Conservation (phyloP, 2,329 filamentous ascomycete species). For the Ascochyta fabae region DNA sequence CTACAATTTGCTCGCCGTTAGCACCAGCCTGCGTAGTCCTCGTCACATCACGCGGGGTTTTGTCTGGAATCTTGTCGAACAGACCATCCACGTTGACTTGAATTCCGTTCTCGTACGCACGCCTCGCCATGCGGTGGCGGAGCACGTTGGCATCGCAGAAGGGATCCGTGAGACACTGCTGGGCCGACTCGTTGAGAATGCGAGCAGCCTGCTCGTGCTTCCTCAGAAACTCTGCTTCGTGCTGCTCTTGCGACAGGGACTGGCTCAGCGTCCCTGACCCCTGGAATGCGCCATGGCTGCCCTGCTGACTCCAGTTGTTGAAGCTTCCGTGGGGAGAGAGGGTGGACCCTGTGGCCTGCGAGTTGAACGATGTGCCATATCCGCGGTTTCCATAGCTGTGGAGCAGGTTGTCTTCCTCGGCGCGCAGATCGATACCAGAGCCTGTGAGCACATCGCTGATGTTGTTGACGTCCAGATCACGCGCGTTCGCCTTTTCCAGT, state of each 20-base stretch:
- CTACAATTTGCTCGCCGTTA: slow-evolving; percentile 67
- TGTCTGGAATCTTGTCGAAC: slow-evolving; percentile 50
- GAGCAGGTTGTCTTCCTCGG: slow-evolving; percentile 83
- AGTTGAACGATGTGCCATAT: slow-evolving; percentile 55
- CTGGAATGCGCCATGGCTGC: slow-evolving; percentile 47
- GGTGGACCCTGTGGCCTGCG: slow-evolving; percentile 44
- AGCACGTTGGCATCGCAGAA: slow-evolving; percentile 71
- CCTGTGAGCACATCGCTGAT: slow-evolving; percentile 83
- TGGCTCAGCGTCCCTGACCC: slow-evolving; percentile 55
- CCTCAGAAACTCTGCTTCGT: slow-evolving; percentile 68
- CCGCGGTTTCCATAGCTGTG: slow-evolving; percentile 65
- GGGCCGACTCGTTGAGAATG: slow-evolving; percentile 64
- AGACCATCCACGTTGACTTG: slow-evolving; percentile 64
- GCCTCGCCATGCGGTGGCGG: slow-evolving; percentile 62
- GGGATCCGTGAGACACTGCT: slow-evolving; percentile 74
- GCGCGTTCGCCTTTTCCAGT: slow-evolving; percentile 60
- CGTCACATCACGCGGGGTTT: slow-evolving; percentile 37
- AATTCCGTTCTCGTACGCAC: slow-evolving; percentile 65
- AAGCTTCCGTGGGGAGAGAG: slow-evolving; percentile 54
- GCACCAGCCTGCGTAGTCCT: slow-evolving; percentile 59
- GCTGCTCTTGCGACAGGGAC: slow-evolving; percentile 68
- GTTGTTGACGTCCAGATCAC: slow-evolving; percentile 70
- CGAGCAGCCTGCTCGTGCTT: slow-evolving; percentile 71
- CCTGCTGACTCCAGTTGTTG: slow-evolving; percentile 52
- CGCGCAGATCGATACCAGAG: slow-evolving; percentile 84